Conservation (phyloP, 345 rosid species). For the Eucalyptus shirleyi region DNA sequence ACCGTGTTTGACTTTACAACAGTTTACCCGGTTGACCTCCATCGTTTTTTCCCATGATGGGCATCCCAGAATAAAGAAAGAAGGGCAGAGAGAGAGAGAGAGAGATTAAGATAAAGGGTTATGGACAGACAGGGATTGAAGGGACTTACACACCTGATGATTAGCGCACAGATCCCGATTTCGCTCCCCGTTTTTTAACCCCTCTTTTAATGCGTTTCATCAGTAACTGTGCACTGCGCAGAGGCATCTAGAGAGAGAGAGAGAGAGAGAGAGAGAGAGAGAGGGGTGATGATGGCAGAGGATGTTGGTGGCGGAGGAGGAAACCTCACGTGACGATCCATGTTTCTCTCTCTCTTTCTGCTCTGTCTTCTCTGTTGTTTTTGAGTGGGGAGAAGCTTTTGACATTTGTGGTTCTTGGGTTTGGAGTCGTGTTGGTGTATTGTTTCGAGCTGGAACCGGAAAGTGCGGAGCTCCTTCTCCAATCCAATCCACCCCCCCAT, state of each 20-base stretch:
- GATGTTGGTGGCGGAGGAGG: not conserved
- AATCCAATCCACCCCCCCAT: not conserved
- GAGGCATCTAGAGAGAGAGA: not conserved
- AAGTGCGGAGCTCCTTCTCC: not conserved
- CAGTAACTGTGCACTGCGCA: not conserved
- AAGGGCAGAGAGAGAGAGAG: not conserved
- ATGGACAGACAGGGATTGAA: not conserved
- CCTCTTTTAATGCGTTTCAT: not conserved
- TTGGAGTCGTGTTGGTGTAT: not conserved
- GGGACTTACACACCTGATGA: conserved; percentile 15
- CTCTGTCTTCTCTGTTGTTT: not conserved
- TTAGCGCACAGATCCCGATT: conserved; percentile 45
- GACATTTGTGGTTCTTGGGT: not conserved
- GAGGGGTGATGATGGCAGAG: not conserved
- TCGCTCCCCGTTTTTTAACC: not conserved
- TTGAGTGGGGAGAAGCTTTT: not conserved
- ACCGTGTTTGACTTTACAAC: not conserved
- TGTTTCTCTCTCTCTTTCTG: not conserved
- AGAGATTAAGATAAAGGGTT: not conserved
- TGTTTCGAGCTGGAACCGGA: not conserved
- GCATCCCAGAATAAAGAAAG: not conserved
- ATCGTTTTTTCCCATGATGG: not conserved
- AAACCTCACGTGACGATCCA: not conserved
- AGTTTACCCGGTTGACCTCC: not conserved
- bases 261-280: too few relatives aligned